Percentiles rank a stretch among this genome's conserved stretches.
phyloP scores from a whole-genome alignment of 768 basidiomycete species.

The Phanerochaete carnosa region DNA sequence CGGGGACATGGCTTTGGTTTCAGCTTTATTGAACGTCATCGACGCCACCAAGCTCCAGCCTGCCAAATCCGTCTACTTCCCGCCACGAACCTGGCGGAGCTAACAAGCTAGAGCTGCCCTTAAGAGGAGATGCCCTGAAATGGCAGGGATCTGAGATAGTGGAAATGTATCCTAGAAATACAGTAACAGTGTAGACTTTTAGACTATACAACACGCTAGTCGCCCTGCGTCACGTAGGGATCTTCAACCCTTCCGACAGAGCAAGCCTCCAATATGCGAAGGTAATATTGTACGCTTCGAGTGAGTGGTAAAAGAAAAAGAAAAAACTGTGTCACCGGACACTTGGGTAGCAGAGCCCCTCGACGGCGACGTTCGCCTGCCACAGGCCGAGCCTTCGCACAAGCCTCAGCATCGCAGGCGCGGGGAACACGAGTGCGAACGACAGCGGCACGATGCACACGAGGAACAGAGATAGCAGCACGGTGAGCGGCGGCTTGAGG shows the following conservation, averaged over 20 bases:
- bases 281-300: not conserved
- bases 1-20: too few species aligned
- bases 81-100: not conserved
- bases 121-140: too few species aligned
- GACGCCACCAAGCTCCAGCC: not conserved
- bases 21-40: too few species aligned
- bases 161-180: not conserved
- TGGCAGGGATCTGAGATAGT: not conserved
- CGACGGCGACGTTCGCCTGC: conserved; percentile 82
- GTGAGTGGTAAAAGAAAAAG: not conserved
- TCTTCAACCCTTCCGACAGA: not conserved
- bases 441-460: conserved; percentile 55
- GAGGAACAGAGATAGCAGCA: conserved; percentile 56
- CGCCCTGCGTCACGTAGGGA: too few species aligned
- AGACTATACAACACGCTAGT: conserved; percentile 13
- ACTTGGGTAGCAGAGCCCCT: conserved; percentile 49
- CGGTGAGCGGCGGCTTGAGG: conserved; percentile 78
- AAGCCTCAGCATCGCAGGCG: conserved; percentile 63
- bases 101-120: not conserved
- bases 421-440: conserved; percentile 59
- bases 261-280: not conserved
- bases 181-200: too few species aligned
- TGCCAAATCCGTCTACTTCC: not conserved
- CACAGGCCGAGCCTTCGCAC: conserved; percentile 68
- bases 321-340: conserved; percentile 23